Evolutionary conservation across 2,329 filamentous ascomycete species (phyloP).

Genomic region (Zarea fungicola): DNA sequence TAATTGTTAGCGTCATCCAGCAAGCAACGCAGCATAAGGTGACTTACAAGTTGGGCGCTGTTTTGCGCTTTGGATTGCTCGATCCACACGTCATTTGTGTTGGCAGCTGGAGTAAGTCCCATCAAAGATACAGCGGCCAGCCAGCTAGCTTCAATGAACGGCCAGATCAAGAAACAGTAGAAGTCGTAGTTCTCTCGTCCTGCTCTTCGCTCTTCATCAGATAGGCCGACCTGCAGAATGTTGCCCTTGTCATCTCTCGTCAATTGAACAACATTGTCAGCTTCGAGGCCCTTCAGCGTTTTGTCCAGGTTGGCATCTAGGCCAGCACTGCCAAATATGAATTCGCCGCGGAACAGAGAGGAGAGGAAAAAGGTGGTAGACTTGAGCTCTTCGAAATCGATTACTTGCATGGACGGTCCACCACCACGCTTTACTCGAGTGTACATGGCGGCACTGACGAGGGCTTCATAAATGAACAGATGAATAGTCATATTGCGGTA

Average conservation of each 20-base stretch:
- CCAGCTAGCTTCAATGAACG: slow-evolving; percentile 94
- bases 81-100: slow-evolving; percentile 68
- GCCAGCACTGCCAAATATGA: slow-evolving; percentile 90
- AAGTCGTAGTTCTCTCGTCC: slow-evolving; percentile 97
- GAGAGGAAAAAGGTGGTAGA: slow-evolving; percentile 86
- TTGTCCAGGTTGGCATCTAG: slow-evolving; percentile 73
- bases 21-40: not conserved
- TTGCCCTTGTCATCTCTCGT: slow-evolving; percentile 50
- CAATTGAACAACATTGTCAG: slow-evolving; percentile 70
- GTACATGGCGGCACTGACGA: slow-evolving; percentile 89
- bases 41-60: slow-evolving; percentile 68
- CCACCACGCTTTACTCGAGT: slow-evolving; percentile 85
- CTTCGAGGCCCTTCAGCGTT: slow-evolving; percentile 71
- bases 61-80: slow-evolving; percentile 73
- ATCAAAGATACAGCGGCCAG: slow-evolving; percentile 83
- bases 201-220: slow-evolving; percentile 65
- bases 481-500: slow-evolving; percentile 99
- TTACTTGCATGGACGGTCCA: slow-evolving; percentile 74
- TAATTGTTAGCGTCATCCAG: not conserved
- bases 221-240: slow-evolving; percentile 67
- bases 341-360: slow-evolving; percentile 89
- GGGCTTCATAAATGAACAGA: slow-evolving; percentile 87
- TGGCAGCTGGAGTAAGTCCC: slow-evolving; percentile 64
- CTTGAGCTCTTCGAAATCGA: slow-evolving; percentile 66
- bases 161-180: slow-evolving; percentile 98